Conservation (phyloP, 768 basidiomycete genomes). For the Solioccasus polychromus region DNA sequence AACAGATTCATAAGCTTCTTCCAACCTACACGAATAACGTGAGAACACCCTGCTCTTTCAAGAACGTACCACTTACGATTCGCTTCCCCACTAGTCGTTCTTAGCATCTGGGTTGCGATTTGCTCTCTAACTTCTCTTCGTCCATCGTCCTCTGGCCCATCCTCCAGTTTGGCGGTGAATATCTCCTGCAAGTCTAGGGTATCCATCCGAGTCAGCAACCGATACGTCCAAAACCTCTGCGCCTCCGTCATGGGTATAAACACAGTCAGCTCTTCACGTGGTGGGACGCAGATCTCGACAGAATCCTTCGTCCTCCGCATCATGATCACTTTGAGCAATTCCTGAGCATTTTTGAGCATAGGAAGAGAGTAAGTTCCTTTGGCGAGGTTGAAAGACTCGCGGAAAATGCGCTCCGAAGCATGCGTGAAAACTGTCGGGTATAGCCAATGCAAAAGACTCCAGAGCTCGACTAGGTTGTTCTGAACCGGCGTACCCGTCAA, state of each 20-base stretch:
- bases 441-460: conserved; percentile 55
- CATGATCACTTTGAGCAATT: conserved; percentile 52
- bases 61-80: conserved; percentile 22
- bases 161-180: conserved; percentile 36
- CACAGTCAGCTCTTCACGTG: conserved; percentile 54
- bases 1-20: conserved; percentile 63
- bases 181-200: conserved; percentile 46
- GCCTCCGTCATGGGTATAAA: conserved; percentile 57
- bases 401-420: conserved; percentile 46
- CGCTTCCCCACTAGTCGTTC: conserved; percentile 27
- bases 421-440: conserved; percentile 52
- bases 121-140: conserved; percentile 39
- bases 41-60: not conserved
- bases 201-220: conserved; percentile 52
- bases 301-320: conserved; percentile 56
- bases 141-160: conserved; percentile 32
- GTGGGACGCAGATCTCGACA: conserved; percentile 50
- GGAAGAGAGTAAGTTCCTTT: conserved; percentile 49
- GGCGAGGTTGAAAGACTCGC: conserved; percentile 50
- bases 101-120: conserved; percentile 38
- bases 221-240: conserved; percentile 61
- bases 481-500: conserved; percentile 76
- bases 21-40: conserved; percentile 40
- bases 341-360: conserved; percentile 47
- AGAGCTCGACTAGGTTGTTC: conserved; percentile 59